A percentile compares a stretch with the other conserved stretches of the same genome.
These are phyloP conservation scores for Westerdykella aurantiaca DNA, from an alignment of 2,329 filamentous ascomycete genomes.

Conservation along the genomic window DNA sequence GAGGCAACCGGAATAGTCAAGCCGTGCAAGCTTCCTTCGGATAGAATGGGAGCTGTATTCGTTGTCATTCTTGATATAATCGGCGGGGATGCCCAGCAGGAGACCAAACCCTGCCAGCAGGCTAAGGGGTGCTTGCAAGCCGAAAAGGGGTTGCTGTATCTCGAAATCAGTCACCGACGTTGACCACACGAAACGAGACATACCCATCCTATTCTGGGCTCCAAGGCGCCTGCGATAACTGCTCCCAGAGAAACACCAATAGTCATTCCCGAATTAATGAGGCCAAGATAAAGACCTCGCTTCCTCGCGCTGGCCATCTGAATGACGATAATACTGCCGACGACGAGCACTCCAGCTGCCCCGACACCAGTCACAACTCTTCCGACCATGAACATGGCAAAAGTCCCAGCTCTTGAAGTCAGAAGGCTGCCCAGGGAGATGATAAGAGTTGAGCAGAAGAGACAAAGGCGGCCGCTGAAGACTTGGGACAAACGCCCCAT, in stretches of 20 bases:
- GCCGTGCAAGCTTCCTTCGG: constrained; percentile 52
- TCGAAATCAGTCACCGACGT: background rate
- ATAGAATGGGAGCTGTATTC: constrained; percentile 35
- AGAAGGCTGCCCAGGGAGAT: constrained; percentile 59
- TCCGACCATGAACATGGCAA: constrained; percentile 62
- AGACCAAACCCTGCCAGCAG: constrained; percentile 57
- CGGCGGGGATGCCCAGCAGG: constrained; percentile 59
- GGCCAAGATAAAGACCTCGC: constrained; percentile 66
- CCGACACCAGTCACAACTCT: constrained; percentile 64
- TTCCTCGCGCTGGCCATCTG: constrained; percentile 62
- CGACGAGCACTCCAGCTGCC: constrained; percentile 64
- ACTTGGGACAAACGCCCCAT: constrained; percentile 67
- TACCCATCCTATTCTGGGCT: constrained; percentile 65
- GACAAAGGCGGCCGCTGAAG: constrained; percentile 62
- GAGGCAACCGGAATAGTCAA: constrained; percentile 70
- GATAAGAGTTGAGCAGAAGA: constrained; percentile 55
- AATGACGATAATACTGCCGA: constrained; percentile 70
- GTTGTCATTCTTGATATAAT: constrained; percentile 33
- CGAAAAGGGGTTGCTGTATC: constrained; percentile 63
- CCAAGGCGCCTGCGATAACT: constrained; percentile 61
- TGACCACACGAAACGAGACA: constrained; percentile 19
- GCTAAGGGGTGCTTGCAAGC: constrained; percentile 61
- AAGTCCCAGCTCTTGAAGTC: constrained; percentile 55
- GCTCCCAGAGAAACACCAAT: constrained; percentile 66
- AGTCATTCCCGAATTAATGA: constrained; percentile 69